phyloP scores from a whole-genome alignment of 2,329 filamentous ascomycete species.

The Phialemoniopsis sp. region DNA sequence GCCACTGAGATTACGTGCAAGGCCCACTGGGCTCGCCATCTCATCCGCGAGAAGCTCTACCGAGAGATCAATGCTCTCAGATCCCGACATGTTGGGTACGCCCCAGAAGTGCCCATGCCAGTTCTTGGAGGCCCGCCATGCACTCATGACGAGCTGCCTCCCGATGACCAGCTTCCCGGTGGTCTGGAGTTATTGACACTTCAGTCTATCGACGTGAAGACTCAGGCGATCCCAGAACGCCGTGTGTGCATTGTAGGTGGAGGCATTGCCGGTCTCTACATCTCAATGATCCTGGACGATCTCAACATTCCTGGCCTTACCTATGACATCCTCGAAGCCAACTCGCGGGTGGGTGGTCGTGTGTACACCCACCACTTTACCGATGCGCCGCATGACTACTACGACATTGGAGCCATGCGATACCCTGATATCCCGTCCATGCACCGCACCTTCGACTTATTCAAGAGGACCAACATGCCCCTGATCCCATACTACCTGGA shows the following conservation, averaged over 20 bases:
- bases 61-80: too few relatives aligned
- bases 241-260: constrained; percentile 27
- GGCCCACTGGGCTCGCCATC: too few relatives aligned
- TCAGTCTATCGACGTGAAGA: background rate
- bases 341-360: constrained; percentile 24
- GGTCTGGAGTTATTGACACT: background rate
- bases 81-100: too few relatives aligned
- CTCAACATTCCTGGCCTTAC: constrained; percentile 16
- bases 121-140: too few relatives aligned
- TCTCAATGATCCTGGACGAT: constrained; percentile 24
- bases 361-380: constrained; percentile 26
- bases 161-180: too few relatives aligned
- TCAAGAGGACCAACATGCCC: too few relatives aligned
- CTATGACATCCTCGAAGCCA: constrained; percentile 26
- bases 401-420: constrained; percentile 35
- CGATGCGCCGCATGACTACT: constrained; percentile 25
- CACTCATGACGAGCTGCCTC: too few relatives aligned
- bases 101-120: too few relatives aligned
- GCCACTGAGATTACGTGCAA: too few relatives aligned
- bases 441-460: constrained; percentile 4
- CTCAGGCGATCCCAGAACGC: background rate
- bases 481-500: too few relatives aligned
- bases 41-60: too few relatives aligned
- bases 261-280: constrained; percentile 27
- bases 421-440: constrained; percentile 26